Evolutionary conservation across 148 eudicot genomes (phyloP).

Genomic region (Fallopia convolvulus): DNA sequence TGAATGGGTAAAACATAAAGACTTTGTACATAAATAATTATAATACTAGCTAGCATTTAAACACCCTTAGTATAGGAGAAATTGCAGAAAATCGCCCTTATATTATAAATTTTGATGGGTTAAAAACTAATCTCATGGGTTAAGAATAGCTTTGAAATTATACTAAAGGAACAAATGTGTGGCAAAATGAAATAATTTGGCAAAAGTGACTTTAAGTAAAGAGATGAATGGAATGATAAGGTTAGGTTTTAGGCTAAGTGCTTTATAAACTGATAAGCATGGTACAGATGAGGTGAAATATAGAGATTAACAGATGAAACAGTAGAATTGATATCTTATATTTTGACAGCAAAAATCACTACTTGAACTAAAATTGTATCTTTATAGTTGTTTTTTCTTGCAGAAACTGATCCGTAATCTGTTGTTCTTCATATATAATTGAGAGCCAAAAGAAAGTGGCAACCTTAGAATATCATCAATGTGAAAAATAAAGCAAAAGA

Average conservation of each 20-base stretch:
- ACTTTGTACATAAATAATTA: neutral
- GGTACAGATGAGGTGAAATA: neutral
- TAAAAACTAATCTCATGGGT: neutral
- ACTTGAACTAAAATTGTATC: no score
- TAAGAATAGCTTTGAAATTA: neutral
- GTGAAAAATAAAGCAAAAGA: no score
- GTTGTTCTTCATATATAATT: no score
- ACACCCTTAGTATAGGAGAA: neutral
- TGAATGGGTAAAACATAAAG: neutral
- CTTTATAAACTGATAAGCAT: neutral
- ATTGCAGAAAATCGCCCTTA: neutral
- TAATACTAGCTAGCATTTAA: neutral
- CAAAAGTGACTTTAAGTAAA: neutral
- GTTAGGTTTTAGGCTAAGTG: neutral
- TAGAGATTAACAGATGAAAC: neutral
- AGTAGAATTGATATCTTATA: no score
- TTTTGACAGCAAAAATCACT: neutral
- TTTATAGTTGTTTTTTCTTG: no score
- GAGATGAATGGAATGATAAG: slow-evolving; percentile 6
- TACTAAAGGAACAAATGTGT: neutral
- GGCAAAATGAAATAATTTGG: neutral
- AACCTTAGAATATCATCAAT: no score
- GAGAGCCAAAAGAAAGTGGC: no score
- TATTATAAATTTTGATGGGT: no score
- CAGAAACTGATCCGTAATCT: no score